Percentiles rank a stretch among this genome's conserved stretches.
phyloP scores from a whole-genome alignment of 805 yeast species.

The Suhomyces xylopsoci region DNA sequence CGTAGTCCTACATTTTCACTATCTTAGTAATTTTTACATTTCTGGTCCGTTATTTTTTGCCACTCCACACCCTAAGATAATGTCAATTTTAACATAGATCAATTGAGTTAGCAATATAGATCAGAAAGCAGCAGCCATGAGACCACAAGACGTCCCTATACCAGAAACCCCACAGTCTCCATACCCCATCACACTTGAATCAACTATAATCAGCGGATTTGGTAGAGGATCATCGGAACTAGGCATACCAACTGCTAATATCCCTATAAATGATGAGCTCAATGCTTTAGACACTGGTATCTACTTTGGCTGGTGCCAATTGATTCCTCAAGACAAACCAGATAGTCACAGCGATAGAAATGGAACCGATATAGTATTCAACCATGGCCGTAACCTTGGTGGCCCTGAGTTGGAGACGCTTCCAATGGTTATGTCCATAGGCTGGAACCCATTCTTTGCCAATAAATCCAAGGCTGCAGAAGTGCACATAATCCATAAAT shows the following conservation, averaged over 20 bases:
- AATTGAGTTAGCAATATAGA: background rate
- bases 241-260: constrained; percentile 94
- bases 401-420: constrained; percentile 44
- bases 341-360: constrained; percentile 10
- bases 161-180: constrained; percentile 49
- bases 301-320: constrained; percentile 76
- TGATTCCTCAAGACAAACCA: constrained; percentile 13
- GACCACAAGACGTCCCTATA: constrained; percentile 25
- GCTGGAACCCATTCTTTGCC: constrained; percentile 90
- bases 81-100: background rate
- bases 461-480: constrained; percentile 83
- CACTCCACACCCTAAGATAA: background rate
- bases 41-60: background rate
- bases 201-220: constrained; percentile 72
- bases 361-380: constrained; percentile 41
- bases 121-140: background rate
- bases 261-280: constrained; percentile 54
- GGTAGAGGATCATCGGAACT: constrained; percentile 94
- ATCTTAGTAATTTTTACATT: background rate
- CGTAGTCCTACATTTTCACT: background rate
- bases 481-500: constrained; percentile 78
- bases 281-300: constrained; percentile 67
- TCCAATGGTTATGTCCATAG: constrained; percentile 94
- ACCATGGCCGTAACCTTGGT: constrained; percentile 55
- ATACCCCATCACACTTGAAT: constrained; percentile 40